Percentiles rank a stretch among this genome's conserved stretches.
phyloP scores from a whole-genome alignment of 1,284 basidiomycete genomes.

The Fomitopsis pinicola region DNA sequence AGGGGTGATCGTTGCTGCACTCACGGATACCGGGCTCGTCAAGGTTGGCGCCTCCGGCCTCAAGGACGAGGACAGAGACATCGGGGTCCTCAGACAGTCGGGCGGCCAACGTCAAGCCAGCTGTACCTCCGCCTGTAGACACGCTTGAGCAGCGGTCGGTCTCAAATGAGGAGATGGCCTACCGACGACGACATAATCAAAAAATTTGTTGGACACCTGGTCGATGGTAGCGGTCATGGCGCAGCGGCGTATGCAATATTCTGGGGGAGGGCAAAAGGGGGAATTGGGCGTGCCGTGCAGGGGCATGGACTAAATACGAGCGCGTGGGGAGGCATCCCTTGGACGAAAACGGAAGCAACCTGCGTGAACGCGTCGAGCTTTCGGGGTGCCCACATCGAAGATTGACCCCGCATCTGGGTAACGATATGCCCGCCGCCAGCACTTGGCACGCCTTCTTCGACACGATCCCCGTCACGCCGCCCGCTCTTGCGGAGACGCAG shows the following conservation, averaged over 20 bases:
- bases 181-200: conserved; percentile 28
- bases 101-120: conserved; percentile 43
- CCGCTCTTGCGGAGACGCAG: too few species aligned
- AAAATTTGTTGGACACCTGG: conserved; percentile 21
- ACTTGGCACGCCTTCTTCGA: not conserved
- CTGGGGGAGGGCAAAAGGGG: not conserved
- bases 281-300: not conserved
- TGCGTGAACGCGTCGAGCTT: not conserved
- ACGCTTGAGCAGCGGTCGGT: not conserved
- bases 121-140: conserved; percentile 25
- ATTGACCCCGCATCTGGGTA: not conserved
- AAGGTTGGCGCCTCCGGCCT: conserved; percentile 29
- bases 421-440: not conserved
- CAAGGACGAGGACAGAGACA: conserved; percentile 30
- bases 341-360: not conserved
- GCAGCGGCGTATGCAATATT: not conserved
- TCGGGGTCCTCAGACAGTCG: conserved; percentile 40
- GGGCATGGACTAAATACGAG: not conserved
- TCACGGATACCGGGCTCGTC: conserved; percentile 20
- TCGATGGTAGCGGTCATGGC: conserved; percentile 19
- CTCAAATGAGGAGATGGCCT: not conserved
- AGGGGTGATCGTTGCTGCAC: not conserved
- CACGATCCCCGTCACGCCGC: not conserved
- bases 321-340: not conserved
- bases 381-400: not conserved